Base-by-base conservation (phyloP, 2,329 filamentous ascomycete genomes). In the Diaporthe sp. region DNA sequence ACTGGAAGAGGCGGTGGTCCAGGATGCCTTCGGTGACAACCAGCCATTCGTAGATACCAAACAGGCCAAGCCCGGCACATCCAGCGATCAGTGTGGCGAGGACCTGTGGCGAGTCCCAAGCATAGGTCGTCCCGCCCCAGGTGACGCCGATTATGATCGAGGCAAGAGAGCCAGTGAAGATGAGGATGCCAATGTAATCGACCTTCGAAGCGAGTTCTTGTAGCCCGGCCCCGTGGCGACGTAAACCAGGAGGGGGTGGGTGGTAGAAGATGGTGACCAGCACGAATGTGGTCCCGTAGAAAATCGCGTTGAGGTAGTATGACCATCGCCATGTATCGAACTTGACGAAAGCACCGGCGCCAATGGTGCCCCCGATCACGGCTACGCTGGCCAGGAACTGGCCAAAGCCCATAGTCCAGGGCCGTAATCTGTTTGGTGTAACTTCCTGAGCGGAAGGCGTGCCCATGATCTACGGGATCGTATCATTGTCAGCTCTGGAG, bases 341-440 rank as follows among this genome's bases (percentile, higher is more conserved):
- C n/a, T 75, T 75, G 58, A 73, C 74, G n/a, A 75, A 75, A 34
- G 60, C 74, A 10, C 74, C 74, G 6, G 70, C 74, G 28, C 34
- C 74, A 1, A 73, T 44, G 25, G 74, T 75, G 39, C 74, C 74
- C 4, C 68, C 70, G 28, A 75, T 63, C 2, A 75, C 74, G 22
- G 74, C 74, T 2, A 53, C 20, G 42, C 68, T 72, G 49, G 68
- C 70, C 17, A 72, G 34, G 17, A n/a, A 49, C 28, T 67, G 71
- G n/a, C 71, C 42, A 34, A 75, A 75, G 0, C 74, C 74, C 39
- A 72, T 63, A 1, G 51, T 71, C 60, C 58, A 65, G 9, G 74
- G 74, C 3, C 74, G 49, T 6, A 67, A 31, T 47, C 58, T 75
- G n/a, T 75, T 68, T 13, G 74, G 74, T 4, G 74, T 67, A 2